These are phyloP conservation scores for Beauveria rudraprayagi DNA, from an alignment of 2,329 filamentous ascomycete species.

Conservation along the genomic window DNA sequence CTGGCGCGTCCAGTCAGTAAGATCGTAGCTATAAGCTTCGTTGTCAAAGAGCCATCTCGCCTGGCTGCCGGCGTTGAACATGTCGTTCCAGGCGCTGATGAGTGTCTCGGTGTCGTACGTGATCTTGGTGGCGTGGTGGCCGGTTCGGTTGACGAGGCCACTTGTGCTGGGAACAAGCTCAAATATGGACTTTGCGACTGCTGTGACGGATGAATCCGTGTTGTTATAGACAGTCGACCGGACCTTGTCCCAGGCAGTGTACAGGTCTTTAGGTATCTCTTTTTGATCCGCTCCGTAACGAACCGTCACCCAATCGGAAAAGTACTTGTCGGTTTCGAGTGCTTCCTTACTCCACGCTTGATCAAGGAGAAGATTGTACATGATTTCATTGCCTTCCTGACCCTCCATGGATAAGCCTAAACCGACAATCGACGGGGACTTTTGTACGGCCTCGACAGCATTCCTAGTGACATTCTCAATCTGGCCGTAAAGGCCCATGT, in stretches of 20 bases:
- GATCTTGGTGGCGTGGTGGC: conserved; percentile 29
- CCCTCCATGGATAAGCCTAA: conserved; percentile 39
- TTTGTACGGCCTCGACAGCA: conserved; percentile 31
- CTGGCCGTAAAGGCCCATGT: conserved; percentile 39
- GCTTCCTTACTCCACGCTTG: conserved; percentile 36
- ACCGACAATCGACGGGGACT: conserved; percentile 33
- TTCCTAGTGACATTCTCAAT: conserved; percentile 38
- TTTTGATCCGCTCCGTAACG: conserved; percentile 25
- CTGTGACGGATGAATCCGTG: conserved; percentile 17
- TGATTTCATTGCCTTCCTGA: conserved; percentile 42
- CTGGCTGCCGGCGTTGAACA: conserved; percentile 26
- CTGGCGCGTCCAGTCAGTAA: conserved; percentile 39
- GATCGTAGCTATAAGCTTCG: conserved; percentile 33
- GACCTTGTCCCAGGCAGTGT: conserved; percentile 9
- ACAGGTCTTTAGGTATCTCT: conserved; percentile 5
- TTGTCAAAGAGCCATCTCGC: conserved; percentile 28
- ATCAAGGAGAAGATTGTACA: conserved; percentile 39
- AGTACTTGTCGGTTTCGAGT: conserved; percentile 36
- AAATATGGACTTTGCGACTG: conserved; percentile 37
- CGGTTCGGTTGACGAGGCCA: conserved; percentile 28
- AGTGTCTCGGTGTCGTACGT: conserved; percentile 30
- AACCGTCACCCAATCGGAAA: conserved; percentile 32
- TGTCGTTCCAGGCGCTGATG: conserved; percentile 28
- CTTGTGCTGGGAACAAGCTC: conserved; percentile 33
- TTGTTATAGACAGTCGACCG: conserved; percentile 10